Conservation (phyloP, 805 yeast species). For the Brettanomyces custersianus region DNA sequence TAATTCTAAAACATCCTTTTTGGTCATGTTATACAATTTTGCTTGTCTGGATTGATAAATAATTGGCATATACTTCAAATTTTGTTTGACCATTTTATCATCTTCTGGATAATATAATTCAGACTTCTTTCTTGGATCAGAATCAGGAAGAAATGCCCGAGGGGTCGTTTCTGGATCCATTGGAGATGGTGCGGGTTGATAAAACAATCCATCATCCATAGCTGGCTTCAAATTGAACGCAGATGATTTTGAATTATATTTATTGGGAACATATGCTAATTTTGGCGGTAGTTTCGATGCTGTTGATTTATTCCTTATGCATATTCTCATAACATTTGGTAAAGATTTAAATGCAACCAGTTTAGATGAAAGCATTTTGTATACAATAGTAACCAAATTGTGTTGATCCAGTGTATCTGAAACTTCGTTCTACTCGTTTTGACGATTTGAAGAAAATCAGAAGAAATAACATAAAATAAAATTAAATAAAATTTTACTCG, state of each 20-base stretch:
- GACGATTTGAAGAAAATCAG: too few relatives aligned
- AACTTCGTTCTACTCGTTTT: too few relatives aligned
- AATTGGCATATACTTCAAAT: conserved; percentile 23
- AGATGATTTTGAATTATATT: conserved; percentile 27
- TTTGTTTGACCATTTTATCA: conserved; percentile 9
- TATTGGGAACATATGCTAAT: conserved; percentile 27
- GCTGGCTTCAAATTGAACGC: conserved; percentile 27
- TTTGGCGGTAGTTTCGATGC: conserved; percentile 12
- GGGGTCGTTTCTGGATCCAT: conserved; percentile 26
- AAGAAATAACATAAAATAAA: too few relatives aligned
- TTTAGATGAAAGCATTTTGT: neutral
- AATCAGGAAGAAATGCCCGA: conserved; percentile 24
- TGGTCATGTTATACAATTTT: conserved; percentile 18
- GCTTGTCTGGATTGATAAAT: conserved; percentile 16
- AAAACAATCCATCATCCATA: conserved; percentile 26
- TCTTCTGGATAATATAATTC: conserved; percentile 21
- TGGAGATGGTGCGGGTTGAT: conserved; percentile 29
- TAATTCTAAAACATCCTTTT: conserved; percentile 19
- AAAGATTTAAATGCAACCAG: neutral
- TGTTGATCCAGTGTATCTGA: too few relatives aligned
- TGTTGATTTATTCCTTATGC: conserved; percentile 2
- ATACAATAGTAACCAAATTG: too few relatives aligned
- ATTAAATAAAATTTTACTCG: too few relatives aligned
- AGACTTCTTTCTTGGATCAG: conserved; percentile 22
- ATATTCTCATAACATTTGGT: neutral